phyloP scores from a whole-genome alignment of 2,329 filamentous ascomycete species.

The Sporothrix mexicana region DNA sequence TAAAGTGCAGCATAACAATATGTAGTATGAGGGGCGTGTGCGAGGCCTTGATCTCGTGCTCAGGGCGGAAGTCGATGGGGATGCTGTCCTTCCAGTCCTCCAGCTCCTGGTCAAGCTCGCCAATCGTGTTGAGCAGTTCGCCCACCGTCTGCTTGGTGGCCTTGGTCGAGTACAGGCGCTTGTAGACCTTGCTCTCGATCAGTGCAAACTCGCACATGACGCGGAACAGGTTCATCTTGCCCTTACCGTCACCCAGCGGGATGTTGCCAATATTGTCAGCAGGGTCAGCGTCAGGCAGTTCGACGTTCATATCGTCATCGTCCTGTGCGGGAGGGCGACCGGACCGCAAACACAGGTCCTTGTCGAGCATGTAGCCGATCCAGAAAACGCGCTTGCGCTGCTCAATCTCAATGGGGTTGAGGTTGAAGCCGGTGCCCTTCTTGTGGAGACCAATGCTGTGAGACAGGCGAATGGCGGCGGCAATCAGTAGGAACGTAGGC shows the following conservation, averaged over 20 bases:
- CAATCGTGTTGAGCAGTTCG: conserved; percentile 92
- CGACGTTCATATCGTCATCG: conserved; percentile 86
- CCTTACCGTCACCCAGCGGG: conserved; percentile 82
- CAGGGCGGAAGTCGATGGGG: conserved; percentile 93
- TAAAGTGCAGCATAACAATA: conserved; percentile 91
- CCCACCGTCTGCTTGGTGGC: conserved; percentile 91
- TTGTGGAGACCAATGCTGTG: conserved; percentile 97
- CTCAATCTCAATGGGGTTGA: conserved; percentile 93
- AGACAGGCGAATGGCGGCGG: conserved; percentile 85
- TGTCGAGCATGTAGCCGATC: conserved; percentile 70
- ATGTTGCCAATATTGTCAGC: conserved; percentile 94
- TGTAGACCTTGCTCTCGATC: conserved; percentile 95
- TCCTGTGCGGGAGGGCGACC: conserved; percentile 66
- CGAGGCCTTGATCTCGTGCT: conserved; percentile 91
- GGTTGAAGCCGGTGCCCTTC: conserved; percentile 86
- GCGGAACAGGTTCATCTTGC: conserved; percentile 93
- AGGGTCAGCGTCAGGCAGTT: conserved; percentile 88
- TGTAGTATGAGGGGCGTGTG: conserved; percentile 94
- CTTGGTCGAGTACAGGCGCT: conserved; percentile 87
- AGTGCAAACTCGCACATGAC: conserved; percentile 89
- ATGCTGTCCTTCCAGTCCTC: conserved; percentile 98
- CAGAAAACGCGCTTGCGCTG: conserved; percentile 74
- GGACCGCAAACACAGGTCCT: conserved; percentile 65
- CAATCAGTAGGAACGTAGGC: conserved; percentile 87
- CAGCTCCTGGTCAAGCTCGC: conserved; percentile 85